These are phyloP conservation scores for Silene uniflora DNA, from an alignment of 148 eudicot species.

Conservation along the genomic window DNA sequence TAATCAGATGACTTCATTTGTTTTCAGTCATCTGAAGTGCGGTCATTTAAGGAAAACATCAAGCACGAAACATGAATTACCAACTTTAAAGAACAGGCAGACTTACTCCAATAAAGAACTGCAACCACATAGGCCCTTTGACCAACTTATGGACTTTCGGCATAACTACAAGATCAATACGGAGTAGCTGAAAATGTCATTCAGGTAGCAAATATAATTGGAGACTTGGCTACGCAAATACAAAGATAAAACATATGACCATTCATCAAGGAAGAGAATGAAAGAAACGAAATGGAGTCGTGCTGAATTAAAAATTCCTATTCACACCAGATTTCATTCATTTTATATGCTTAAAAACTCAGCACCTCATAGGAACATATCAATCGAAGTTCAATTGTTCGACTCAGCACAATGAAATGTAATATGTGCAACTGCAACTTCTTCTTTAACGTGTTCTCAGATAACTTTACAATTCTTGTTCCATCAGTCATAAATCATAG, in stretches of 20 bases:
- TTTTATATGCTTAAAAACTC: neutral
- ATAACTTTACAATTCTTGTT: too few relatives aligned
- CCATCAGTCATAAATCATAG: too few relatives aligned
- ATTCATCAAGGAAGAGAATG: neutral
- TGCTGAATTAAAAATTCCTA: neutral
- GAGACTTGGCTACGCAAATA: neutral
- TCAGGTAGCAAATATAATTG: neutral
- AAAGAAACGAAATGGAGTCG: neutral
- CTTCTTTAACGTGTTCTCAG: too few relatives aligned
- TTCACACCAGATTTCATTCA: neutral
- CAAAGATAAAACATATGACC: neutral
- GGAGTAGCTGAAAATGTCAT: constrained; percentile 6
- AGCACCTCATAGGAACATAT: neutral
- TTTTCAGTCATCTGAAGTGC: neutral
- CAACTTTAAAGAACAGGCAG: neutral
- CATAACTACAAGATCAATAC: constrained; percentile 53
- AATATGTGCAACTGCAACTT: neutral
- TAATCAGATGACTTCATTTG: neutral
- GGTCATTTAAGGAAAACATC: constrained; percentile 3
- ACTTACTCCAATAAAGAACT: constrained; percentile 90
- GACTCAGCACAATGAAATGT: neutral
- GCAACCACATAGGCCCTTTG: constrained; percentile 95
- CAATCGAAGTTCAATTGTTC: neutral
- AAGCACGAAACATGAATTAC: neutral
- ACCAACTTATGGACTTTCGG: constrained; percentile 67